phyloP scores from a whole-genome alignment of 169 alveolate genomes.

The Plasmodium inui region DNA sequence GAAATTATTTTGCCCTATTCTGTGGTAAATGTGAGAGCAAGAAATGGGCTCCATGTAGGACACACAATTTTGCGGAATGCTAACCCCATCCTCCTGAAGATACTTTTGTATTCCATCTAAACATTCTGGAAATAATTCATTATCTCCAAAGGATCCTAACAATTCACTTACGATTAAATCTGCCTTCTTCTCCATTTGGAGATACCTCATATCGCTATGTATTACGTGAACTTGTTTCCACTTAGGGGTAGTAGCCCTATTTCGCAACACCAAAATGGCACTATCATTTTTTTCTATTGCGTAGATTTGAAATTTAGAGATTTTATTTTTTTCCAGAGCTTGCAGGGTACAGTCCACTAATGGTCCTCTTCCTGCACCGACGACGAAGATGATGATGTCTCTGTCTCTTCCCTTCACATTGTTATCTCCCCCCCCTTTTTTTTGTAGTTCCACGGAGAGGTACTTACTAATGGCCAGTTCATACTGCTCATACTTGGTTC shows the following conservation, averaged over 20 bases:
- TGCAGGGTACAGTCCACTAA: slow-evolving; percentile 78
- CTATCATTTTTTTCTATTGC: slow-evolving; percentile 86
- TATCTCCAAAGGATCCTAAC: slow-evolving; percentile 86
- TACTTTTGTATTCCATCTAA: slow-evolving; percentile 81
- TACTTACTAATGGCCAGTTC: slow-evolving; percentile 78
- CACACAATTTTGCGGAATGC: slow-evolving; percentile 82
- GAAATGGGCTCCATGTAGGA: slow-evolving; percentile 83
- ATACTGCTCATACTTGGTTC: slow-evolving; percentile 78
- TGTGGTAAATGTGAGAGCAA: slow-evolving; percentile 81
- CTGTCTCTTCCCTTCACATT: neutral
- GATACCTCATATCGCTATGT: slow-evolving; percentile 82
- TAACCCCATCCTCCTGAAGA: slow-evolving; percentile 69
- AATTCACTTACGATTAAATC: slow-evolving; percentile 85
- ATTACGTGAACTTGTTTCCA: slow-evolving; percentile 83
- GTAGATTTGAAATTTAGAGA: slow-evolving; percentile 65
- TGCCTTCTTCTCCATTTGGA: slow-evolving; percentile 74
- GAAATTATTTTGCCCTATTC: slow-evolving; percentile 75
- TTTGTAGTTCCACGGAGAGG: slow-evolving; percentile 31
- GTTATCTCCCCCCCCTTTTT: neutral
- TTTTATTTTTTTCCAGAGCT: slow-evolving; percentile 76
- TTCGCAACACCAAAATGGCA: slow-evolving; percentile 78
- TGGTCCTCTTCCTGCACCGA: slow-evolving; percentile 88
- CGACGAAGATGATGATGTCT: slow-evolving; percentile 76
- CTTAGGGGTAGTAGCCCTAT: slow-evolving; percentile 29
- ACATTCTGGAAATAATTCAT: slow-evolving; percentile 87